Base-by-base conservation (phyloP, 352 stramenopile species). In the Pythium rhizo-oryzae region DNA sequence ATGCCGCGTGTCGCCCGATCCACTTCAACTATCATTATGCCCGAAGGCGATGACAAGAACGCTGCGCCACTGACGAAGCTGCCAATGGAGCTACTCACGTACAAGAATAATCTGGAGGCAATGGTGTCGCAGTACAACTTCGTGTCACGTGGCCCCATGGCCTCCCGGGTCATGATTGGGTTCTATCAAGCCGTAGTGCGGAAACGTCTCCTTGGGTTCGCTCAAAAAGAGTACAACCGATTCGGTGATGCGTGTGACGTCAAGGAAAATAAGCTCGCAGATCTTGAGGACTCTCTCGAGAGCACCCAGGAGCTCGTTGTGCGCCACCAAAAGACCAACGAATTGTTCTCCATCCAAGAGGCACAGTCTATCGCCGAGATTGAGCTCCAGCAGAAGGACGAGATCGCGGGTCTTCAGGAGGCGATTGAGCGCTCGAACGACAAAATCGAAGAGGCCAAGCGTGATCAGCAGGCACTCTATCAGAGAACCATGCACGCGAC, bases 101-200 rank as follows among this genome's bases (percentile, higher is more conserved):
- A 93, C 74, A 90, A 91, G 66, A 89, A 76, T 64, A 93, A 93
- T 39, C 43, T 93, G 5, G 85, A 93, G 49, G 85, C 85, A 12
- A 84, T 93, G 78, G 71, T 90, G 15, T 93, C 85, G 3, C 85
- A 93, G 61, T 93, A 91, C 69, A 81, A 89, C 54, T 93, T 93
- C 41, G 69, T 93, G 16, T 77, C 85, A 15, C 82, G 82, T 25
- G 85, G 85, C 0, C 81, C 82, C 37, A 74, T 85, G 18, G 69
- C 75, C 30, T 68, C 79, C 4, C 78, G 70, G 23, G 74, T 90
- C 12, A 44, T 93, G 24, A 77, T 85, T 13, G 81, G 76, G 1
- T 90, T 93, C 66, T 82, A 89, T 44, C 77, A 86, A 44, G 79
- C 65, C 2, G 75, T 81, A 2, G 81, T 93, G 24, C 75, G 80